Conservation (phyloP, 2,329 filamentous ascomycete species). For the Grosmannia huntii region DNA sequence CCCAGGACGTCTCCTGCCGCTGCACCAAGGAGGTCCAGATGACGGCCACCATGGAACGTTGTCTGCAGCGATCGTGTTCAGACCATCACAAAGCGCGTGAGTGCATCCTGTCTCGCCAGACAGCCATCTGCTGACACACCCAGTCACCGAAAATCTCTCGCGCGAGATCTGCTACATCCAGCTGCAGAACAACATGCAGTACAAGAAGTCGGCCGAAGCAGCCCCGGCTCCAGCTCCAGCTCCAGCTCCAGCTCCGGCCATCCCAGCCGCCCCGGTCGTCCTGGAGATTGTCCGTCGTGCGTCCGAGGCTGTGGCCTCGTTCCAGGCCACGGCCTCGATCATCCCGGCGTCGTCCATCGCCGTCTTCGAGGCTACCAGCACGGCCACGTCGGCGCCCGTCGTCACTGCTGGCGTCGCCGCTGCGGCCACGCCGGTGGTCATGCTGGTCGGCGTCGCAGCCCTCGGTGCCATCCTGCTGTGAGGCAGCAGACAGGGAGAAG, state of each 20-base stretch:
- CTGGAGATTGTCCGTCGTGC: background rate
- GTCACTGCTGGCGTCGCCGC: slow-evolving; percentile 6
- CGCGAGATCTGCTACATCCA: background rate
- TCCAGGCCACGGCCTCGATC: background rate
- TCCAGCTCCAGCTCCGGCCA: background rate
- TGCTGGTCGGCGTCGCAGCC: slow-evolving; percentile 4
- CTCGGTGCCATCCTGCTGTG: slow-evolving; percentile 3
- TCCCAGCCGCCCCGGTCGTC: background rate
- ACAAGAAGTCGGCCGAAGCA: background rate
- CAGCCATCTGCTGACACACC: background rate
- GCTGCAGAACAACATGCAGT: background rate
- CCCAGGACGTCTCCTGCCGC: slow-evolving; percentile 11
- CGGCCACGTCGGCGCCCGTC: slow-evolving; percentile 1
- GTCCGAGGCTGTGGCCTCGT: background rate
- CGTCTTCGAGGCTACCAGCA: background rate
- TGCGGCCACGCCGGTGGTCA: background rate
- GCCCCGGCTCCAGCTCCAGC: background rate
- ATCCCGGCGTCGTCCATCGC: background rate
- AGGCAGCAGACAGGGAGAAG: background rate
- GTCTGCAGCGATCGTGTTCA: slow-evolving; percentile 10
- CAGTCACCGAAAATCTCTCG: background rate
- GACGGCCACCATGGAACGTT: slow-evolving; percentile 4
- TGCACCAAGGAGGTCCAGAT: slow-evolving; percentile 9
- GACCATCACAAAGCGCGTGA: background rate
- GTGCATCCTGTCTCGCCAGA: too few species aligned